Conservation (phyloP, 495 filamentous ascomycete species). For the Penicillium crystallinum region DNA sequence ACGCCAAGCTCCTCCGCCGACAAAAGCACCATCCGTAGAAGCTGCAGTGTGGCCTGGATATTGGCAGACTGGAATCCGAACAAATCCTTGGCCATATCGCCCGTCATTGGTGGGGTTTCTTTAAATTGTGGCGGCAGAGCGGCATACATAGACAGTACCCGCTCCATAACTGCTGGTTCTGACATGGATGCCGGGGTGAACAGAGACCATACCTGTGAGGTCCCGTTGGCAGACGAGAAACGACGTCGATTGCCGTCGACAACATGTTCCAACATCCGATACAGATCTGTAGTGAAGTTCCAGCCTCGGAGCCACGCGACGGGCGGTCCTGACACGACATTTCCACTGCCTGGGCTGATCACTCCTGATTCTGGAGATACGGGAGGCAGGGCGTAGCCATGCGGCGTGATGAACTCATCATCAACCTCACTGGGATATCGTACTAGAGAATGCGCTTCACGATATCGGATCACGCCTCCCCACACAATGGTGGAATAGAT, state of each 20-base stretch:
- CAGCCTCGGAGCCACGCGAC: constrained; percentile 45
- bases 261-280: constrained; percentile 45
- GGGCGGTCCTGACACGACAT: constrained; percentile 15
- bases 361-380: constrained; percentile 10
- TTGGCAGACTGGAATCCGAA: constrained; percentile 51
- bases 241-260: constrained; percentile 31
- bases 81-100: constrained; percentile 30
- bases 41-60: constrained; percentile 46
- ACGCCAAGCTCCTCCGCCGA: constrained; percentile 37
- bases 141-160: constrained; percentile 35
- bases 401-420: constrained; percentile 33
- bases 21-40: constrained; percentile 46
- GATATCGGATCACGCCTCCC: constrained; percentile 40
- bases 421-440: constrained; percentile 42
- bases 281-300: constrained; percentile 50
- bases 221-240: constrained; percentile 25
- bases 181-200: constrained; percentile 23
- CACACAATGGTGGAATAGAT: constrained; percentile 46
- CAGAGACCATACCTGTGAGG: constrained; percentile 25
- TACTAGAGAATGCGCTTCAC: constrained; percentile 40
- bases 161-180: constrained; percentile 32
- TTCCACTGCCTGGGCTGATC: constrained; percentile 5
- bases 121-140: constrained; percentile 37
- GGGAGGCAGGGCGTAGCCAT: constrained; percentile 22
- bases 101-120: constrained; percentile 26